Conservation (phyloP, 1,284 basidiomycete genomes). For the Pascua sp. region DNA sequence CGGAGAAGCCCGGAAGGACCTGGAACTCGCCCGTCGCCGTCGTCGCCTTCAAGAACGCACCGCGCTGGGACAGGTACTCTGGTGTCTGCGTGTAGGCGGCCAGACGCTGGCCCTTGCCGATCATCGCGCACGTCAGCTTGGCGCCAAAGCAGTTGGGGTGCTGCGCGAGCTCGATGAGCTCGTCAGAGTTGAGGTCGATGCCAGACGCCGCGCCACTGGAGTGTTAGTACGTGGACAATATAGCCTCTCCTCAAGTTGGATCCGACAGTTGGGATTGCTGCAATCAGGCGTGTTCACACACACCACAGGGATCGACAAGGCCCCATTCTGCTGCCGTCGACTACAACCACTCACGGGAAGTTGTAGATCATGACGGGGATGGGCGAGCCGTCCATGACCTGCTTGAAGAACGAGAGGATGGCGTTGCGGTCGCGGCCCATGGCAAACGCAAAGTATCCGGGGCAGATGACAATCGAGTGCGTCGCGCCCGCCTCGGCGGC, state of each 20-base stretch:
- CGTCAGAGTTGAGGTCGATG: slow-evolving; percentile 80
- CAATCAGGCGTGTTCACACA: too few species aligned
- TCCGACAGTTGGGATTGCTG: background rate
- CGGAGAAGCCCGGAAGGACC: slow-evolving; percentile 49
- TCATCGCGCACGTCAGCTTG: slow-evolving; percentile 79
- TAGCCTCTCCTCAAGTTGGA: background rate
- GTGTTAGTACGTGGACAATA: background rate
- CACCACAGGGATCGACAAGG: slow-evolving; percentile 29
- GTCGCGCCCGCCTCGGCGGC: slow-evolving; percentile 76
- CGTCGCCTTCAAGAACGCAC: slow-evolving; percentile 21
- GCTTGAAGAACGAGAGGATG: slow-evolving; percentile 49
- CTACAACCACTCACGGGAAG: slow-evolving; percentile 59
- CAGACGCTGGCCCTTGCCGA: slow-evolving; percentile 77
- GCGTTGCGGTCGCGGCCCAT: slow-evolving; percentile 51
- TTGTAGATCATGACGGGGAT: slow-evolving; percentile 89
- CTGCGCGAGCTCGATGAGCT: slow-evolving; percentile 64
- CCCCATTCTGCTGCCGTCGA: slow-evolving; percentile 5
- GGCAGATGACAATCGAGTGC: slow-evolving; percentile 55
- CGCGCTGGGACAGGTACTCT: slow-evolving; percentile 36
- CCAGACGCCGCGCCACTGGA: slow-evolving; percentile 62
- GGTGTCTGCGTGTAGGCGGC: slow-evolving; percentile 53
- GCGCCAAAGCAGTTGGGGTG: slow-evolving; percentile 87
- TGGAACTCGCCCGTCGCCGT: slow-evolving; percentile 39
- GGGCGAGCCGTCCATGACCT: slow-evolving; percentile 77
- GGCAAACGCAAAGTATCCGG: slow-evolving; percentile 53